Base-by-base conservation (phyloP, 2,329 filamentous ascomycete genomes). In the Cladophialophora bantiana region DNA sequence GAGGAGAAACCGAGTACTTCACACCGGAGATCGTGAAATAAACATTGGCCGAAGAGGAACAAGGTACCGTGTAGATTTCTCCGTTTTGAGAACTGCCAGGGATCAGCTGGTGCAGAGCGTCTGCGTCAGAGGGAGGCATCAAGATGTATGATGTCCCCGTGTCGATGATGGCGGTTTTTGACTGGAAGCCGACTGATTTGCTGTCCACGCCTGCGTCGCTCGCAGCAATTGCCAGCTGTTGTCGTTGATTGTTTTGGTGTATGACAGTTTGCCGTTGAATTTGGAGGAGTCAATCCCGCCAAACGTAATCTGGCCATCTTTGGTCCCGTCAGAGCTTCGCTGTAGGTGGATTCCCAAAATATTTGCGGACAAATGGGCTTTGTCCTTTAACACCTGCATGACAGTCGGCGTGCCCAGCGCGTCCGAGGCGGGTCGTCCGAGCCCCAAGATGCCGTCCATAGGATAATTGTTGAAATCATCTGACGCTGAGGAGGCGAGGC, bases 371-470 rank as follows among this genome's bases (percentile, higher is more conserved):
- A 95, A 80, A 20, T 85, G 73, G 26, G 85, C 83, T n/a, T 85
- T 82, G 1, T 84, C 74, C 15, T 82, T 81, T 53, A 96, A 78
- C 1, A 84, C 80, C 45, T 89, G 82, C 75, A 95, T 83, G 72
- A 95, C 89, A 53, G 88, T 91, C 20, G 90, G 86, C 4, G 85
- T 74, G 3, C 75, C 75, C 65, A 81, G 75, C 2, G 76, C 84
- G 40, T 81, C 82, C 2, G 85, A 85, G 10, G 83, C 80, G 68
- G 84, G 85, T 72, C 89, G 88, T 15, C 91, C 90, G 31, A 96
- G 80, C 3, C 93, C 93, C 2, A 97, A 81, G 57, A 97, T 96
- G 31, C 93, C 93, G 76, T 97, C 93, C 78, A 96, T 93, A 1
- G 92, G 90, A 73, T 94, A 96, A 60, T 86, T 85, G 34, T 82